Conservation (phyloP, 768 basidiomycete species). For the Rhizopogon vulgaris region DNA sequence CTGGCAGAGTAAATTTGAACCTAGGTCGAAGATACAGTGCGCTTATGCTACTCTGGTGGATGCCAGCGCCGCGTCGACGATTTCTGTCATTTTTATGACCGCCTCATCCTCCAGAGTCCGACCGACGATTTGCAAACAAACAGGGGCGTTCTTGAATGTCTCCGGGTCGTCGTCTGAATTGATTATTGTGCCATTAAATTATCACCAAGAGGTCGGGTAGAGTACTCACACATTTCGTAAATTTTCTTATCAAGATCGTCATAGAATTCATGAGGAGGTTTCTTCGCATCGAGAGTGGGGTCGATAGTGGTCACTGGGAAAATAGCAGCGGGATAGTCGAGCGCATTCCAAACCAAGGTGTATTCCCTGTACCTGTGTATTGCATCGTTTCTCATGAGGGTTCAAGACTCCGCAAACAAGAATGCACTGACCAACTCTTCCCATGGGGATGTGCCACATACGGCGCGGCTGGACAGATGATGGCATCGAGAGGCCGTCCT, state of each 20-base stretch:
- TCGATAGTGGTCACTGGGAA: slow-evolving; percentile 64
- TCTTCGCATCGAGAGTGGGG: slow-evolving; percentile 42
- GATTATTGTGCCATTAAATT: not conserved
- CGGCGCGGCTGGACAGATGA: slow-evolving; percentile 60
- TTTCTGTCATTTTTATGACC: slow-evolving; percentile 60
- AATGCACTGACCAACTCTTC: slow-evolving; percentile 35
- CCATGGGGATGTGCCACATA: slow-evolving; percentile 63
- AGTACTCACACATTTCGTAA: slow-evolving; percentile 47
- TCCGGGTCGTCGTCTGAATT: slow-evolving; percentile 55
- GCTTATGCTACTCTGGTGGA: slow-evolving; percentile 8
- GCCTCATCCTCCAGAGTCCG: slow-evolving; percentile 72
- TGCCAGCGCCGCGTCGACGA: slow-evolving; percentile 52
- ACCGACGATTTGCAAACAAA: slow-evolving; percentile 61
- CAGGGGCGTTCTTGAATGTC: slow-evolving; percentile 49
- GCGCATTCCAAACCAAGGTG: slow-evolving; percentile 56
- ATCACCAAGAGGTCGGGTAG: not conserved
- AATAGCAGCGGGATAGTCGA: slow-evolving; percentile 56
- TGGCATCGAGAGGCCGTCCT: slow-evolving; percentile 68
- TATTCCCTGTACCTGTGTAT: slow-evolving; percentile 38
- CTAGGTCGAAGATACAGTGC: slow-evolving; percentile 6
- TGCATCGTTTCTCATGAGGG: slow-evolving; percentile 6
- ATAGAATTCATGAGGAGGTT: slow-evolving; percentile 40
- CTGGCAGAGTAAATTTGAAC: no score
- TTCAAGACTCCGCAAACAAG: not conserved
- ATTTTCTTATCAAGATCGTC: slow-evolving; percentile 39